Percentiles rank a stretch among this genome's conserved stretches.
phyloP scores from a whole-genome alignment of 2,329 filamentous ascomycete species.

The Purpureocillium lavendulum region DNA sequence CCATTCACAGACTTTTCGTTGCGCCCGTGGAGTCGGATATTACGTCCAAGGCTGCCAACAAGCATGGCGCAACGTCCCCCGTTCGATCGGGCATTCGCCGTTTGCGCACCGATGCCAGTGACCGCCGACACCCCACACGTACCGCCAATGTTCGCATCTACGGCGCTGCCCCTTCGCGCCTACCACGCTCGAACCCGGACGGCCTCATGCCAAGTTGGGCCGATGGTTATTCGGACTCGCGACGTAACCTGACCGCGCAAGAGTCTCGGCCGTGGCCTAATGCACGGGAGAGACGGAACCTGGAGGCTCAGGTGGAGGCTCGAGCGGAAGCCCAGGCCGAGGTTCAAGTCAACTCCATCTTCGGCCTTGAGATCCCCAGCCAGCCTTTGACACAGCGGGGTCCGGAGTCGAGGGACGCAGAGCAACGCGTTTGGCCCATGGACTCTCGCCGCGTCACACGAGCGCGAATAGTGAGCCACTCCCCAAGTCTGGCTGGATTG shows the following conservation, averaged over 20 bases:
- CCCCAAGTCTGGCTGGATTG: too few relatives aligned
- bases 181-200: conserved; percentile 9
- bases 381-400: neutral
- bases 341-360: conserved; percentile 2
- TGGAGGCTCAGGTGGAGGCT: neutral
- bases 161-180: conserved; percentile 15
- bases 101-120: conserved; percentile 20
- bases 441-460: conserved; percentile 1
- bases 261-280: neutral
- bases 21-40: conserved; percentile 37
- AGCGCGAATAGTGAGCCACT: conserved; percentile 2
- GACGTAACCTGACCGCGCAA: conserved; percentile 1
- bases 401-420: neutral
- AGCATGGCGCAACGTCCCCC: conserved; percentile 17
- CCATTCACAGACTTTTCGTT: conserved; percentile 31
- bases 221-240: conserved; percentile 6
- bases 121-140: conserved; percentile 15
- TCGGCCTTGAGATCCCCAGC: neutral
- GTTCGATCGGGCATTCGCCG: conserved; percentile 34
- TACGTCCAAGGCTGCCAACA: conserved; percentile 24
- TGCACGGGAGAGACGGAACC: neutral
- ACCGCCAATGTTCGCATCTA: conserved; percentile 19
- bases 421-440: neutral
- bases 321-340: neutral
- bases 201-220: conserved; percentile 14